Percentiles rank a stretch among this genome's conserved stretches.
Evolutionary conservation across 192 early-diverging fungal genomes (phyloP).

Genomic region (Coemansia sp.): DNA sequence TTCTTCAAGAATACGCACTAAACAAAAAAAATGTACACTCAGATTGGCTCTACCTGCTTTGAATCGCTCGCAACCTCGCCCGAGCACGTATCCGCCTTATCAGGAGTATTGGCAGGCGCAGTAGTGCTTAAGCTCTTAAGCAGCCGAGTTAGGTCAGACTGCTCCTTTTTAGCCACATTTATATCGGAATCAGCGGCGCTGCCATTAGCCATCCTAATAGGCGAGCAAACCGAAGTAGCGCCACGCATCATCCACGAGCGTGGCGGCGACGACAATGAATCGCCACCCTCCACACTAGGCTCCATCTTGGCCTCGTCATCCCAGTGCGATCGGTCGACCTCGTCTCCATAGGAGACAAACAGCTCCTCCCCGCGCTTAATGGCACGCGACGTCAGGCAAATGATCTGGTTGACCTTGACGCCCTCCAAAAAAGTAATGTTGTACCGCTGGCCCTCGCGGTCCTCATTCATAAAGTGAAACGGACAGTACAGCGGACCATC

Average conservation of each 20-base stretch:
- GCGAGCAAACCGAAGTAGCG: background rate
- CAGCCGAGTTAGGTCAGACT: background rate
- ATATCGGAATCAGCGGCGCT: background rate
- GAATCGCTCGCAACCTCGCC: background rate
- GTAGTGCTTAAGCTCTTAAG: slow-evolving; percentile 7
- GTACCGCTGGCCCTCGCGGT: slow-evolving; percentile 32
- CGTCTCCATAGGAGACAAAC: slow-evolving; percentile 84
- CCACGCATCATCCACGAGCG: slow-evolving; percentile 9
- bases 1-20: background rate
- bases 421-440: slow-evolving; percentile 81
- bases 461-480: slow-evolving; percentile 94
- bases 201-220: slow-evolving; percentile 1
- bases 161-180: background rate
- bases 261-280: background rate
- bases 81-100: background rate
- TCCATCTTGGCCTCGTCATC: slow-evolving; percentile 14
- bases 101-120: background rate
- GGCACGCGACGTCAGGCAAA: slow-evolving; percentile 72
- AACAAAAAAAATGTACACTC: slow-evolving; percentile 11
- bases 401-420: slow-evolving; percentile 81
- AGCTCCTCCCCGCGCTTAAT: slow-evolving; percentile 81
- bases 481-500: slow-evolving; percentile 70
- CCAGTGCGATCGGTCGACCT: slow-evolving; percentile 81
- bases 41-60: background rate
- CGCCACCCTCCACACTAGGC: background rate